These are phyloP conservation scores for Russula earlei DNA, from an alignment of 768 basidiomycete species.

Conservation along the genomic window DNA sequence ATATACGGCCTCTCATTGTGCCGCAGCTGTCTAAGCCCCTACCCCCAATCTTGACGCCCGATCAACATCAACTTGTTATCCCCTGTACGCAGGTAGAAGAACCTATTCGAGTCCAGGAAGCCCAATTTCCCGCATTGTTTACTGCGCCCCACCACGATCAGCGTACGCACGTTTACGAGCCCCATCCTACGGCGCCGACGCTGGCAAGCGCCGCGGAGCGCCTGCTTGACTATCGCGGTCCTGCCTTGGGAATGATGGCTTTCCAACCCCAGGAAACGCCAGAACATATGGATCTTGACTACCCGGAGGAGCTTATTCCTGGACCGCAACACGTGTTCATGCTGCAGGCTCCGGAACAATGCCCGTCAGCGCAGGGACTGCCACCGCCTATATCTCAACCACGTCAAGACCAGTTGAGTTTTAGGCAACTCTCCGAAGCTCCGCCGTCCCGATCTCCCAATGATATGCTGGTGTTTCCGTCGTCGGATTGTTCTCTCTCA, in stretches of 20 bases:
- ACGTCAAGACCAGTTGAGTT: not conserved
- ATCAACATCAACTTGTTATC: not conserved
- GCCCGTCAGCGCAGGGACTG: not conserved
- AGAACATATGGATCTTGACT: not conserved
- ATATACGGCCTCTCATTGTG: not conserved
- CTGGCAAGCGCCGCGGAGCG: not conserved
- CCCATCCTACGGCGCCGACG: not conserved
- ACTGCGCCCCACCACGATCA: not conserved
- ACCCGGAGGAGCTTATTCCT: not conserved
- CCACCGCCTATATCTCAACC: not conserved
- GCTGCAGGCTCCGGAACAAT: not conserved
- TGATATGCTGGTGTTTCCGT: not conserved
- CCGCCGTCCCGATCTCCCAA: not conserved
- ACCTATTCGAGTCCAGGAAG: not conserved
- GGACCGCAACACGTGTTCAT: not conserved
- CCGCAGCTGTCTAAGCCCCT: not conserved
- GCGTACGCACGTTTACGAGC: not conserved
- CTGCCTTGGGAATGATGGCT: not conserved
- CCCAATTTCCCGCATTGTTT: not conserved
- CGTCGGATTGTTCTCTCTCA: not conserved
- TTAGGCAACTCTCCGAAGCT: not conserved
- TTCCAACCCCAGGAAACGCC: not conserved
- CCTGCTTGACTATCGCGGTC: no score
- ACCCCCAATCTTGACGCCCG: not conserved
- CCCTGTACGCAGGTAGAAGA: not conserved